A percentile compares a stretch with the other conserved stretches of the same genome.
phyloP scores from a whole-genome alignment of 768 basidiomycete species.

The Suillus sp. region DNA sequence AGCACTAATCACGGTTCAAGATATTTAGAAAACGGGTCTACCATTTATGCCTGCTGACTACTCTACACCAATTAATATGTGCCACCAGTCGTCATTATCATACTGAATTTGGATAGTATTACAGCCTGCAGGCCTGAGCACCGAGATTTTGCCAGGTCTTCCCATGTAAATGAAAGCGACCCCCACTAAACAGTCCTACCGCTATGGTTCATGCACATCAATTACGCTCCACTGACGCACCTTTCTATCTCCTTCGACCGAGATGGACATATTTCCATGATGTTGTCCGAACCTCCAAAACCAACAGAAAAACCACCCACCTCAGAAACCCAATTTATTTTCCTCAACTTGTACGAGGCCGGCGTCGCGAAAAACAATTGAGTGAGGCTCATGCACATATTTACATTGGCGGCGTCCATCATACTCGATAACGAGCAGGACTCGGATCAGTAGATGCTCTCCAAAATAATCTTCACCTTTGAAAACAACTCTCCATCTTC shows the following conservation, averaged over 20 bases:
- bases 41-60: not conserved
- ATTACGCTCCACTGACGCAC: not conserved
- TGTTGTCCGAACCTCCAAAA: not conserved
- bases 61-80: not conserved
- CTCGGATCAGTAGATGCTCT: constrained; percentile 41
- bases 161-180: not conserved
- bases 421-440: not conserved
- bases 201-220: not conserved
- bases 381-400: not conserved
- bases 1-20: not conserved
- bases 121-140: not conserved
- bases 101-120: not conserved
- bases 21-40: not conserved
- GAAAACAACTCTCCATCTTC: constrained; percentile 39
- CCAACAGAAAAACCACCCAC: not conserved
- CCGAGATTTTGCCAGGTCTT: too few species aligned
- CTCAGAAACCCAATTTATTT: not conserved
- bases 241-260: not conserved
- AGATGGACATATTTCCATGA: not conserved
- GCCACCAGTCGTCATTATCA: not conserved
- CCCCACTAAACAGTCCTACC: not conserved
- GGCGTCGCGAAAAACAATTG: not conserved
- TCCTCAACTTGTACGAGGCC: not conserved
- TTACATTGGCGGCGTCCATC: not conserved
- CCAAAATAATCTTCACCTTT: constrained; percentile 51